phyloP scores from a whole-genome alignment of 108 stramenopile species.

The Epithemia pelagica region DNA sequence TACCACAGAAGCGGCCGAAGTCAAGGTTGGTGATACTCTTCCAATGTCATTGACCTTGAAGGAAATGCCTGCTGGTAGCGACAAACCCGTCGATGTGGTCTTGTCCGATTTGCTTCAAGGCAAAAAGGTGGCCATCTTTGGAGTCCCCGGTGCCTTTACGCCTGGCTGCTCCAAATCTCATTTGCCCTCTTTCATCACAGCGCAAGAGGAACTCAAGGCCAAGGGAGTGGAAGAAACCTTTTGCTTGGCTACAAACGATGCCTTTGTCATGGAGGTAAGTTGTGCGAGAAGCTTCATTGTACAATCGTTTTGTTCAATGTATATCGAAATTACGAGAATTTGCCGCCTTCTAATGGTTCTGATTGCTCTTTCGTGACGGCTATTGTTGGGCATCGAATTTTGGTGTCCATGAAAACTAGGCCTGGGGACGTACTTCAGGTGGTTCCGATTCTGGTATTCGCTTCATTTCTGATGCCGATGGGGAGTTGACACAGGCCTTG shows the following conservation, averaged over 20 bases:
- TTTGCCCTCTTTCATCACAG: slow-evolving; percentile 79
- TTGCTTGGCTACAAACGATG: slow-evolving; percentile 86
- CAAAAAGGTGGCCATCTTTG: slow-evolving; percentile 85
- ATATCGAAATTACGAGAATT: no score
- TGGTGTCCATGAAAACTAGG: slow-evolving; percentile 20
- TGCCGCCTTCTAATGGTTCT: slow-evolving; percentile 3
- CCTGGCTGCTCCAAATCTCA: slow-evolving; percentile 85
- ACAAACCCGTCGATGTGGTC: slow-evolving; percentile 40
- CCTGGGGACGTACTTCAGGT: slow-evolving; percentile 75
- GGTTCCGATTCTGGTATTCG: slow-evolving; percentile 68
- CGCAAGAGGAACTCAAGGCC: slow-evolving; percentile 66
- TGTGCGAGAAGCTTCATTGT: no score
- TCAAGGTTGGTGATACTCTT: slow-evolving; percentile 69
- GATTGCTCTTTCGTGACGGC: not conserved
- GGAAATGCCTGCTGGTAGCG: slow-evolving; percentile 56
- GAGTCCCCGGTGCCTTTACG: slow-evolving; percentile 90
- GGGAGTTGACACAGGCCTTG: slow-evolving; percentile 59
- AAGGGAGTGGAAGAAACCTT: slow-evolving; percentile 81
- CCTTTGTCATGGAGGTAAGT: slow-evolving; percentile 74
- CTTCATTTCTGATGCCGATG: slow-evolving; percentile 61
- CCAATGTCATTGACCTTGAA: slow-evolving; percentile 51
- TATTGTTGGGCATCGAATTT: not conserved
- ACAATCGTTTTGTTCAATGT: not conserved
- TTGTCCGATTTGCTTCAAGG: slow-evolving; percentile 58
- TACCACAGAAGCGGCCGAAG: no score